Evolutionary conservation across 2,329 filamentous ascomycete genomes (phyloP).

Genomic region (Lecanoromycetidae sp.): DNA sequence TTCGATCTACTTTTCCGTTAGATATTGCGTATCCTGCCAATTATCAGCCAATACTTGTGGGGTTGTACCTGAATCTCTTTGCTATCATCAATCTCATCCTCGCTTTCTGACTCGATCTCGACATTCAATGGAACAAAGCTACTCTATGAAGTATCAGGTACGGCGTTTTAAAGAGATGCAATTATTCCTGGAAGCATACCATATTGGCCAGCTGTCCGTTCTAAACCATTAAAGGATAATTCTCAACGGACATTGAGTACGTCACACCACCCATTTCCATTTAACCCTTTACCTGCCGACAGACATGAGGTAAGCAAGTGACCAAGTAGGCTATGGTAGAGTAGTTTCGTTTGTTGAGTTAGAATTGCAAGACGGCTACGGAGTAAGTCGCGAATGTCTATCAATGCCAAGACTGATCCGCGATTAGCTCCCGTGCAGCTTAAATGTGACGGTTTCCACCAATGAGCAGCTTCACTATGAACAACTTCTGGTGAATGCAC

Average conservation of each 20-base stretch:
- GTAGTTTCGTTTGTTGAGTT: not conserved
- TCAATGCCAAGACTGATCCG: constrained; percentile 1
- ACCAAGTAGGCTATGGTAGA: not conserved
- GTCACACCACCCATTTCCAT: too few species aligned
- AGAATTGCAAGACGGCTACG: not conserved
- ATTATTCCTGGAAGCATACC: not conserved
- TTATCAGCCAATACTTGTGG: not conserved
- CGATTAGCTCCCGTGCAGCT: constrained; percentile 6
- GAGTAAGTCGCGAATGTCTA: not conserved
- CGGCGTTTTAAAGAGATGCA: not conserved
- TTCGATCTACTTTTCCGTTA: constrained; percentile 56
- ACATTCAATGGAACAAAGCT: constrained; percentile 82
- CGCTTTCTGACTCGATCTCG: constrained; percentile 78
- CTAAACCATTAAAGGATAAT: too few species aligned
- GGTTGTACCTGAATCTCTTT: constrained; percentile 69
- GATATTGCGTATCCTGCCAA: not conserved
- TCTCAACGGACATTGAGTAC: too few species aligned
- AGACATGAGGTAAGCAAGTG: not conserved
- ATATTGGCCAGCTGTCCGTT: not conserved
- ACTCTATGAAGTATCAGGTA: constrained; percentile 2
- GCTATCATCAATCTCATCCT: constrained; percentile 88
- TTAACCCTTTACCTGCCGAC: not conserved
- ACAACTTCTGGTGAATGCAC: not conserved
- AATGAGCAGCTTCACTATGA: not conserved
- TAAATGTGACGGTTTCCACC: not conserved